phyloP scores from a whole-genome alignment of 2,329 filamentous ascomycete species.

The Paraphaeosphaeria sporulosa region DNA sequence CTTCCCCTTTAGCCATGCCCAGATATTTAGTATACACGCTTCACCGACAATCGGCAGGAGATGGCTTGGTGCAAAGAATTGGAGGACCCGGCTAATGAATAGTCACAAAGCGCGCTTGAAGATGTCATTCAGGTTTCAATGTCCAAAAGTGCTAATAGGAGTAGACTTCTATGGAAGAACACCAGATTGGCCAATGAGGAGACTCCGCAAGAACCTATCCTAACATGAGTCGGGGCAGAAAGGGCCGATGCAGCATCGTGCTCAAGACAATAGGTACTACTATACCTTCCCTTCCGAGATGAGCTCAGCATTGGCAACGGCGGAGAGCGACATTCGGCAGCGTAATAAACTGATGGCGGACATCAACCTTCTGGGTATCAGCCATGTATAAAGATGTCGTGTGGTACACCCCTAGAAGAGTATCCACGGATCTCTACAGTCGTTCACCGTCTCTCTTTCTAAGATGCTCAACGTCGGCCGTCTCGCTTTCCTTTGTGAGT shows the following conservation, averaged over 20 bases:
- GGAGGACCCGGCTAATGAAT: neutral
- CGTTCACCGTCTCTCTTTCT: neutral
- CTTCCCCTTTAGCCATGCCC: slow-evolving; percentile 9
- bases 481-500: slow-evolving; percentile 8
- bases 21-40: slow-evolving; percentile 4
- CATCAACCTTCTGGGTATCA: neutral
- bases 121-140: slow-evolving; percentile 1
- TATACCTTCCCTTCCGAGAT: slow-evolving; percentile 11
- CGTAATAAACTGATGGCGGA: neutral
- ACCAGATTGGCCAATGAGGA: neutral
- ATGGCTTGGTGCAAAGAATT: neutral
- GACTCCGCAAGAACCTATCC: neutral
- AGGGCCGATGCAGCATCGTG: neutral
- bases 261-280: neutral
- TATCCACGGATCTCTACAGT: slow-evolving; percentile 9
- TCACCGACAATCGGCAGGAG: neutral
- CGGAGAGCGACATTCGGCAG: neutral
- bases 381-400: slow-evolving; percentile 1
- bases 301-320: slow-evolving; percentile 7
- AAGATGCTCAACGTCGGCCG: slow-evolving; percentile 5
- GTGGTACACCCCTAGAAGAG: neutral
- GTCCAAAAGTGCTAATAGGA: neutral
- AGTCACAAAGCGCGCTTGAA: neutral
- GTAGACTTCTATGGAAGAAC: neutral
- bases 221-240: neutral